Evolutionary conservation across 2,329 filamentous ascomycete genomes (phyloP), one percentile per base, ranked within the genome.

Genomic region (Calonectria hongkongensis): DNA sequence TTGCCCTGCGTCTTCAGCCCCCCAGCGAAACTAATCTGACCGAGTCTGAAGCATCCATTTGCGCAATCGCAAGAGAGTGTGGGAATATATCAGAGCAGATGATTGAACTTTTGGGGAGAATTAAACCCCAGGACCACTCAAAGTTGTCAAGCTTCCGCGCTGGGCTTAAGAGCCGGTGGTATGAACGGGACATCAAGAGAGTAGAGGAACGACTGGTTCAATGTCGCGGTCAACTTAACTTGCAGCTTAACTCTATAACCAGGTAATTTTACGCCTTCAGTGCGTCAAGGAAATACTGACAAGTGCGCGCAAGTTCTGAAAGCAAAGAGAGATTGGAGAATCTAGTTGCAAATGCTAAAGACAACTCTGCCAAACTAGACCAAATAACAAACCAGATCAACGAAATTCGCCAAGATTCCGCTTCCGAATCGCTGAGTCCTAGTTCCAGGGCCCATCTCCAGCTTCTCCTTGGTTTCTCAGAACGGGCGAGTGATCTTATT

Each of bases 111-210:
- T n/a, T 58, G 4, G 51, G n/a, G 1, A 58, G 39, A 16, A 58
- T 58, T 4, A 58, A 58, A n/a, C 51, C 51, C n/a, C 51, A 21
- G 8, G 51, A 25, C 10, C 51, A 39, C 21, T 58, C 51, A 39
- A 58, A 25, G 12, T 8, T 39, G 18, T 58, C 51, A 25, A 58
- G 51, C 33, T 25, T 58, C 30, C n/a, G 51, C 3, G 30, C 51
- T 39, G 51, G 51, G 15, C 33, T 58, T 7, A 58, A 39, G 33
- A 58, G 30, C 15, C 36, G n/a, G 10, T 27, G 21, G 30, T 58
- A 58, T 12, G 12, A 25, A 3, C 6, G 30, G 25, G 51, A 58
- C 10, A 25, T 58, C 6, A 58, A 39, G 25, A 39, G 30, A 36
- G 10, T 58, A 12, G 51, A 58, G 33, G 51, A 58, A 39, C 5